These are phyloP conservation scores for Symbiodinium pilosum DNA, from an alignment of 73 alveolate species.

Conservation along the genomic window DNA sequence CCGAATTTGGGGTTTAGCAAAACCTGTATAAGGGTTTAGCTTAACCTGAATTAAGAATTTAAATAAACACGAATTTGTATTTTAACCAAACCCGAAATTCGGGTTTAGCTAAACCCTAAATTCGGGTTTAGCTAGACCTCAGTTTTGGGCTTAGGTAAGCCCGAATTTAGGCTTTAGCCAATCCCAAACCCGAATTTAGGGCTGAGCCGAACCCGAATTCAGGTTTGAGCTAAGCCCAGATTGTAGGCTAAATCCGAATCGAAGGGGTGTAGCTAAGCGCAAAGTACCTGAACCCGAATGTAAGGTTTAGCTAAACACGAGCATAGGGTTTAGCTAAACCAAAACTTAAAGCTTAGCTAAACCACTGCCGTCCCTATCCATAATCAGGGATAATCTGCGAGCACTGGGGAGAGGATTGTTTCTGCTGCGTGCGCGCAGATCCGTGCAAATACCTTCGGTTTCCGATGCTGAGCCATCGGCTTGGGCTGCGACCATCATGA, in stretches of 20 bases:
- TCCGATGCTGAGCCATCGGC: no score
- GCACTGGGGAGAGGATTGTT: no score
- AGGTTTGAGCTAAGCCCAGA: not conserved
- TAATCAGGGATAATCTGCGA: no score
- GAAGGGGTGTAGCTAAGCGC: not conserved
- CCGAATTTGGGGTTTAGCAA: not conserved
- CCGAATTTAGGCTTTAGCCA: not conserved
- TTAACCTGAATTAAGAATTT: not conserved
- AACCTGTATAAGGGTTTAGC: not conserved
- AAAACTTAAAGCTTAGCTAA: not conserved
- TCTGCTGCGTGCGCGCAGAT: no score
- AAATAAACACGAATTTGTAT: not conserved
- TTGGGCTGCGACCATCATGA: no score
- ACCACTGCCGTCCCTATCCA: no score
- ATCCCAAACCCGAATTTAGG: not conserved
- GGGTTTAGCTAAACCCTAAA: not conserved
- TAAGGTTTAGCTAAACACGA: not conserved
- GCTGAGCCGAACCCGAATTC: not conserved
- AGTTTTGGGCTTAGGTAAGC: not conserved
- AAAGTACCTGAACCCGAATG: not conserved
- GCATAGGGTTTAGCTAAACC: not conserved
- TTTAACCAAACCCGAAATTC: not conserved
- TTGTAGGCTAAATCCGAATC: not conserved
- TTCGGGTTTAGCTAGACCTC: not conserved
- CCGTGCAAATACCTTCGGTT: no score